Percentiles rank a stretch among this genome's conserved stretches.
phyloP scores from a whole-genome alignment of 352 stramenopile genomes.

The Halophytophthora batemanensis region DNA sequence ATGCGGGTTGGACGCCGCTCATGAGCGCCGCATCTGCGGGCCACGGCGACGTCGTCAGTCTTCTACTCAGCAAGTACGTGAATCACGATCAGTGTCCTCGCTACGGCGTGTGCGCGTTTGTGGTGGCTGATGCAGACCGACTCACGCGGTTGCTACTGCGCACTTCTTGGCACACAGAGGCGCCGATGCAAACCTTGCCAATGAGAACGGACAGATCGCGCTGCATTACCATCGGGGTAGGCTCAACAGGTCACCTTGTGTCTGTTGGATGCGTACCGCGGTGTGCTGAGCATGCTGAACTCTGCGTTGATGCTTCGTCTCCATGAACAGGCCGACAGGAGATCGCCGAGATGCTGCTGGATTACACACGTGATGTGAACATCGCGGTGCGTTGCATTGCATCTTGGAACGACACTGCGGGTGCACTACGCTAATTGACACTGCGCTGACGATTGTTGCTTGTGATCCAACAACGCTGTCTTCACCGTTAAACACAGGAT shows the following conservation, averaged over 20 bases:
- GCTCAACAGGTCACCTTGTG: neutral
- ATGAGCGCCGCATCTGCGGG: constrained; percentile 73
- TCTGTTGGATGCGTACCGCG: neutral
- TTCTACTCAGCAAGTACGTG: constrained; percentile 55
- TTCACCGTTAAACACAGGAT: constrained; percentile 31
- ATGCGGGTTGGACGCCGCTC: constrained; percentile 70
- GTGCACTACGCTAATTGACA: neutral
- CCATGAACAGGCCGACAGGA: constrained; percentile 48
- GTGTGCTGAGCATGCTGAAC: neutral
- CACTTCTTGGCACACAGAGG: no score
- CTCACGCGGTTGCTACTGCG: no score
- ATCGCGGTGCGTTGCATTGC: constrained; percentile 30
- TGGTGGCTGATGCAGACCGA: neutral
- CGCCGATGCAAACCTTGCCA: constrained; percentile 60
- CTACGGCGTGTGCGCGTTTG: neutral
- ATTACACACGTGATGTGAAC: constrained; percentile 70
- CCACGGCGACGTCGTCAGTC: constrained; percentile 47
- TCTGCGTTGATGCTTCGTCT: neutral
- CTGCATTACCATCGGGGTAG: constrained; percentile 74
- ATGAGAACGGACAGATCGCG: constrained; percentile 69
- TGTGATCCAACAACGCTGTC: neutral
- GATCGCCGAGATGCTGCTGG: constrained; percentile 61
- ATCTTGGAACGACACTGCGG: neutral
- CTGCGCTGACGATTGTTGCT: neutral
- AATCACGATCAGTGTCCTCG: neutral